Percentiles rank a stretch among this genome's conserved stretches.
Evolutionary conservation across 208 protist species (phyloP).

Genomic region (Lotmaria passim): DNA sequence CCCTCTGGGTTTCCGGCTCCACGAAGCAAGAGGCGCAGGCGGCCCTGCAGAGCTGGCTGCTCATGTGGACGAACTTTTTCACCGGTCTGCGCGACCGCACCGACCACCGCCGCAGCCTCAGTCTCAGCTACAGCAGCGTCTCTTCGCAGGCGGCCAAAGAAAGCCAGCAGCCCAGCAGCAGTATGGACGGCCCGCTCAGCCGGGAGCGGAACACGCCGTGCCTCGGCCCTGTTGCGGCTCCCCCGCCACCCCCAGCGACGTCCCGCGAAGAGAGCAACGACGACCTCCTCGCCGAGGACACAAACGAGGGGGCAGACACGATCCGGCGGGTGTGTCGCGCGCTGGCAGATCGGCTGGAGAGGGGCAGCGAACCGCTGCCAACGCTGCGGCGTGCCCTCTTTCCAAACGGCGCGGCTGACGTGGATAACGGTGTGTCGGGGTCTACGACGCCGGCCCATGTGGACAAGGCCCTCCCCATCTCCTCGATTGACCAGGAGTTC

Average conservation of each 20-base stretch:
- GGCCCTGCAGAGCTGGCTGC: conserved; percentile 57
- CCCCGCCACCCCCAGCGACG: conserved; percentile 19
- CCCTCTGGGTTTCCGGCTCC: conserved; percentile 21
- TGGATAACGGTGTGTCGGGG: conserved; percentile 12
- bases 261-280: conserved; percentile 17
- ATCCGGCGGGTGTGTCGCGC: conserved; percentile 40
- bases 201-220: conserved; percentile 30
- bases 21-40: conserved; percentile 36
- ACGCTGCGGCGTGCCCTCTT: conserved; percentile 46
- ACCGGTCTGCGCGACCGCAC: conserved; percentile 46
- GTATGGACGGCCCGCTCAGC: conserved; percentile 25
- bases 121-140: conserved; percentile 28
- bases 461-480: conserved; percentile 26
- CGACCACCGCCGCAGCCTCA: conserved; percentile 31
- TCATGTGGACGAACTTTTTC: conserved; percentile 64
- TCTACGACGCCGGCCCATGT: conserved; percentile 17
- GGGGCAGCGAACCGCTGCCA: conserved; percentile 57
- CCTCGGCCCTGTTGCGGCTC: conserved; percentile 16
- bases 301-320: conserved; percentile 33
- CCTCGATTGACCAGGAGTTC: conserved; percentile 58
- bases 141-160: conserved; percentile 19
- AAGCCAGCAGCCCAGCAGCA: conserved; percentile 9
- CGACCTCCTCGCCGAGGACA: conserved; percentile 31
- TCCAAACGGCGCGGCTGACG: conserved; percentile 20
- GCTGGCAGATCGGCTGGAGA: conserved; percentile 52